Base-by-base conservation (phyloP, 2,329 filamentous ascomycete genomes). In the Fusarium austroafricanum region DNA sequence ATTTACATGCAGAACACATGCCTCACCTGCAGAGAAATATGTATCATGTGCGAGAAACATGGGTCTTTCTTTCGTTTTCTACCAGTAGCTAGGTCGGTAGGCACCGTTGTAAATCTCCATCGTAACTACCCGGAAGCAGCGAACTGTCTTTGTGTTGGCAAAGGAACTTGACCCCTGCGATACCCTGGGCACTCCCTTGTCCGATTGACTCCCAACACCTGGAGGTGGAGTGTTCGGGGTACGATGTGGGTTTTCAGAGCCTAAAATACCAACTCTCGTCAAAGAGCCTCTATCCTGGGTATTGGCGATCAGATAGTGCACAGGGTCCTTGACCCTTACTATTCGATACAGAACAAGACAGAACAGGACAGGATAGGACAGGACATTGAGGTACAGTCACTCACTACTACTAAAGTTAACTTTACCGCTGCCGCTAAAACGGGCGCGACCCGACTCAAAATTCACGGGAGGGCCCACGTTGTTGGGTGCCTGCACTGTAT, bases 241-340 rank as follows among this genome's bases (percentile, higher is more conserved):
- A 31, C 21, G 28, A 44, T 44, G 57, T 61, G 45, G 44, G 17
- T 20, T 39, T 35, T 38, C 35, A 20, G 47, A 28, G 61, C 40
- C 39, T 21, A 61, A 63, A 63, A 63, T 44, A 44, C 52, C 9
- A 46, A 43, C 59, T 14, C 46, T 39, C 37, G n/a, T 64, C 61
- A 58, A 64, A 42, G 61, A 50, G 15, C 23, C 44, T 38, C 29
- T 31, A 37, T 23, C 26, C 35, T 50, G 54, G 39, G 47, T 40
- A 39, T 20, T 44, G 51, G 57, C 61, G 65, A 68, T 68, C 65
- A 66, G 55, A 43, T 52, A 51, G 66, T 60, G 65, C 52, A 66
- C 55, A 47, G 60, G 65, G 60, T 47, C 60, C 51, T 55, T 38
- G 33, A 45, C 15, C 31, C 52, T 60, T 33, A 20, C 38, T 38